Conservation (phyloP, 805 yeast genomes). For the Candida loeiensis region DNA sequence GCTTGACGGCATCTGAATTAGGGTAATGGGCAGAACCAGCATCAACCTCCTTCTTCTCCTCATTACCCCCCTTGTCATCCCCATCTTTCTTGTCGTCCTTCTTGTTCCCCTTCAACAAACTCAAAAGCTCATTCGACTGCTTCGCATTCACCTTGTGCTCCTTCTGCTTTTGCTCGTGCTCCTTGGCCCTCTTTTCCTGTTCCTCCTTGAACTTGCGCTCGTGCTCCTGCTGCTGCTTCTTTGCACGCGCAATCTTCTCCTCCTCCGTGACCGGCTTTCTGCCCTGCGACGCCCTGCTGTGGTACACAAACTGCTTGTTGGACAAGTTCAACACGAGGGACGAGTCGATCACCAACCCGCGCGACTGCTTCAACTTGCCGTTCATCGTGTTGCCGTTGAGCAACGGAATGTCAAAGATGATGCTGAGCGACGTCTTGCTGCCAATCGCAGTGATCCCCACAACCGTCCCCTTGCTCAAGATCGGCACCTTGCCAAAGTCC, state of each 20-base stretch:
- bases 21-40: constrained; percentile 12
- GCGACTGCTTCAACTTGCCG: constrained; percentile 69
- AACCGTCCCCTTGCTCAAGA: constrained; percentile 86
- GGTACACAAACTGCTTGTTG: constrained; percentile 69
- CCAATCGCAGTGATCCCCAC: constrained; percentile 60
- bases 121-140: constrained; percentile 29
- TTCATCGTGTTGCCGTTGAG: constrained; percentile 79
- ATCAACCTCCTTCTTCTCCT: constrained; percentile 14
- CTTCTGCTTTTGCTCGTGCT: too few relatives aligned
- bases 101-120: constrained; percentile 22
- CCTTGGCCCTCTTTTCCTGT: constrained; percentile 11
- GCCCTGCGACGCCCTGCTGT: constrained; percentile 58
- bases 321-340: constrained; percentile 77
- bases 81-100: constrained; percentile 9
- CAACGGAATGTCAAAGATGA: constrained; percentile 79
- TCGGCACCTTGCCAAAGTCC: constrained; percentile 85
- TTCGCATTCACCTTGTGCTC: constrained; percentile 17
- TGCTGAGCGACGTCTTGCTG: constrained; percentile 62
- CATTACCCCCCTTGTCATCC: constrained; percentile 5
- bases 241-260: constrained; percentile 16
- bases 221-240: constrained; percentile 7
- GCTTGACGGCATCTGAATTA: constrained; percentile 34
- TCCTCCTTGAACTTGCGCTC: constrained; percentile 7
- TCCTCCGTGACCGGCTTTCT: constrained; percentile 26
- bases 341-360: constrained; percentile 83